Evolutionary conservation across 306 rosid genomes (phyloP), one percentile per base, ranked within the genome.

Genomic region (Albizia julibrissin): DNA sequence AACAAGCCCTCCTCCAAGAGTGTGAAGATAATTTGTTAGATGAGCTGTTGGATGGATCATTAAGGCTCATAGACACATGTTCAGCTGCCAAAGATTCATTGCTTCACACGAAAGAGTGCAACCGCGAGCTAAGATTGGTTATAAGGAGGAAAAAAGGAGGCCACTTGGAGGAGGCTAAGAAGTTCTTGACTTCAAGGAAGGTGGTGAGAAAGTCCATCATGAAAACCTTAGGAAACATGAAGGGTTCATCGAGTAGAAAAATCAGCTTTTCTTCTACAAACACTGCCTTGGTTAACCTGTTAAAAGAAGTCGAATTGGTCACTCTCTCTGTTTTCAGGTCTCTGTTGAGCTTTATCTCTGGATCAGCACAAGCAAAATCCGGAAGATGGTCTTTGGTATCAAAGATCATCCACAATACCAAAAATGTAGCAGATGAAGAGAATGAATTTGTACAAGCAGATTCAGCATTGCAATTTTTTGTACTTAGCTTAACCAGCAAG

Each of bases 31-130:
- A 69, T 3, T 69, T 73, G 73, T 76, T 80, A 6, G 81, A 85
- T 58, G 81, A 47, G 69, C 74, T 78, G 6, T 61, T 85, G 62
- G 72, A 78, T 66, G 88, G 88, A 85, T 85, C 88, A 33, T 47
- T 85, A 19, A 78, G 83, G 78, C 78, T 85, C 77, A 68, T 78
- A 39, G 85, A 85, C 22, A 77, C 62, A 18, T 73, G 88, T 8
- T 61, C 78, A 69, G 3, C 68, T 1, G 82, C 81, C 39, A 84
- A 76, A 49, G 84, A 84, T 75, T 72, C 84, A 5, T 72, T 84
- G 1, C 46, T 80, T 31, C 81, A 84, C 26, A 84, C 82, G 29
- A 84, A 84, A 65, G 84, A 70, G 66, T 84, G 87, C 74, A 69
- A 26, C 18, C 54, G 75, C 0, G 84, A 61, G 22, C 79, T 84